Evolutionary conservation across 306 rosid species (phyloP).

Genomic region (Sicyos baderoa): DNA sequence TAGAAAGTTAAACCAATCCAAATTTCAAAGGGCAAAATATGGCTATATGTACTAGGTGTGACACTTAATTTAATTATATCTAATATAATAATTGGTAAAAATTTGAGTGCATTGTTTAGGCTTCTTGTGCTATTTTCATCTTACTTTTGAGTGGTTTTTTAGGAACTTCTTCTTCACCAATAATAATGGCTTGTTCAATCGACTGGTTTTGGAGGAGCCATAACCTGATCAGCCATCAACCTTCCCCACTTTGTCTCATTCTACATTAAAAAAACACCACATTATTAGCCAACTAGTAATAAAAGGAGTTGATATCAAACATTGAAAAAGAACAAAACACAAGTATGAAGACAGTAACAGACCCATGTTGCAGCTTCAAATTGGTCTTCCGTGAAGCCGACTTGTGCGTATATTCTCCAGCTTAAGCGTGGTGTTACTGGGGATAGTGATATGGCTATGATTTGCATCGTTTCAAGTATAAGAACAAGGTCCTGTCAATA

Average conservation of each 20-base stretch:
- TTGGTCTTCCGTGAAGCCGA: conserved; percentile 68
- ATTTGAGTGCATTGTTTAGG: conserved; percentile 27
- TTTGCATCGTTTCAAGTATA: conserved; percentile 74
- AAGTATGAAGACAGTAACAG: conserved; percentile 26
- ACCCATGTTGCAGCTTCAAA: conserved; percentile 78
- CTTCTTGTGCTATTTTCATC: conserved; percentile 50
- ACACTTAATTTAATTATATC: background rate
- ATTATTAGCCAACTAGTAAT: conserved; percentile 23
- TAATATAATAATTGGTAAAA: background rate
- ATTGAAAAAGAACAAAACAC: background rate
- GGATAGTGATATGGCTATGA: conserved; percentile 64
- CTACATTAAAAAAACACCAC: conserved; percentile 33
- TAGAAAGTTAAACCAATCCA: background rate
- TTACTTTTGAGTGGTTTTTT: conserved; percentile 39
- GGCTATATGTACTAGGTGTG: no score
- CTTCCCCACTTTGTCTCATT: conserved; percentile 85
- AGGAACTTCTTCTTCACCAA: conserved; percentile 27
- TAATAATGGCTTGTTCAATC: conserved; percentile 57
- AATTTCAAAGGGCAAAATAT: background rate
- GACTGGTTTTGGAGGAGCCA: conserved; percentile 74
- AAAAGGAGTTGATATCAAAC: conserved; percentile 17
- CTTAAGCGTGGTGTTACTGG: conserved; percentile 75
- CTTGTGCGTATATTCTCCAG: conserved; percentile 80
- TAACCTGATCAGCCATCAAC: conserved; percentile 67
- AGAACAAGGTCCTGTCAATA: conserved; percentile 81